A percentile compares a stretch with the other conserved stretches of the same genome.
These are phyloP conservation scores for Metrosideros polymorpha DNA, from an alignment of 441 rosid genomes.

Conservation along the genomic window DNA sequence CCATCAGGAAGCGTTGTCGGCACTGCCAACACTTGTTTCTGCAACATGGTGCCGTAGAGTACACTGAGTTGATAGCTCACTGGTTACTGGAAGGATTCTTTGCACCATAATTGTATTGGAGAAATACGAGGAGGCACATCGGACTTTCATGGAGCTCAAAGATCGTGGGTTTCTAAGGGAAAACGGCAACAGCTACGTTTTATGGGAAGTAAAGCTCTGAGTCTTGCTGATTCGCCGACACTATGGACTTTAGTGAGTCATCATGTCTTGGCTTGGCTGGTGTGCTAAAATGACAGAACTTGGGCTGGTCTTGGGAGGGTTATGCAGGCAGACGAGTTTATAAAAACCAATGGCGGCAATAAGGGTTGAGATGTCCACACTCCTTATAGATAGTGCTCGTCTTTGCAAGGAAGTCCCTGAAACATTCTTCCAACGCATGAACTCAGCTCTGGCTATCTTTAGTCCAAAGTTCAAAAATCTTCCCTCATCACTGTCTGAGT, in stretches of 20 bases:
- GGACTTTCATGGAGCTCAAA: slow-evolving; percentile 38
- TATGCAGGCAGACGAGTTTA: slow-evolving; percentile 35
- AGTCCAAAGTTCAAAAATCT: slow-evolving; percentile 23
- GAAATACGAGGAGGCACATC: slow-evolving; percentile 33
- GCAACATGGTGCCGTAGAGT: slow-evolving; percentile 29
- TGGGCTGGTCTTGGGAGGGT: slow-evolving; percentile 26
- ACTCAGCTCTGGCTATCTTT: slow-evolving; percentile 30
- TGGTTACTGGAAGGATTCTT: slow-evolving; percentile 57
- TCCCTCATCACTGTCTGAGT: neutral
- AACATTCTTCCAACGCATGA: slow-evolving; percentile 14
- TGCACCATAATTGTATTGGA: slow-evolving; percentile 21
- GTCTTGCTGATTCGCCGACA: slow-evolving; percentile 15
- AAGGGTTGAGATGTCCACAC: slow-evolving; percentile 18
- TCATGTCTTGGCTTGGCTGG: slow-evolving; percentile 26
- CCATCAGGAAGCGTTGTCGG: slow-evolving; percentile 29
- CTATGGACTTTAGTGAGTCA: slow-evolving; percentile 19
- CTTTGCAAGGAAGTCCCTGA: slow-evolving; percentile 20
- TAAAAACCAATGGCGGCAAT: slow-evolving; percentile 21
- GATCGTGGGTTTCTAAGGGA: slow-evolving; percentile 31
- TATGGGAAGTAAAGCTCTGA: slow-evolving; percentile 20
- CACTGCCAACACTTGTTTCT: slow-evolving; percentile 30
- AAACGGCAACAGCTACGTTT: slow-evolving; percentile 36
- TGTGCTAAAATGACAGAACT: slow-evolving; percentile 10
- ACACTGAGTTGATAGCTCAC: slow-evolving; percentile 36
- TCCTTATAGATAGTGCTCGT: slow-evolving; percentile 38